A percentile compares a stretch with the other conserved stretches of the same genome.
These are phyloP conservation scores for Cucurbita maxima DNA, from an alignment of 306 rosid genomes.

Conservation along the genomic window DNA sequence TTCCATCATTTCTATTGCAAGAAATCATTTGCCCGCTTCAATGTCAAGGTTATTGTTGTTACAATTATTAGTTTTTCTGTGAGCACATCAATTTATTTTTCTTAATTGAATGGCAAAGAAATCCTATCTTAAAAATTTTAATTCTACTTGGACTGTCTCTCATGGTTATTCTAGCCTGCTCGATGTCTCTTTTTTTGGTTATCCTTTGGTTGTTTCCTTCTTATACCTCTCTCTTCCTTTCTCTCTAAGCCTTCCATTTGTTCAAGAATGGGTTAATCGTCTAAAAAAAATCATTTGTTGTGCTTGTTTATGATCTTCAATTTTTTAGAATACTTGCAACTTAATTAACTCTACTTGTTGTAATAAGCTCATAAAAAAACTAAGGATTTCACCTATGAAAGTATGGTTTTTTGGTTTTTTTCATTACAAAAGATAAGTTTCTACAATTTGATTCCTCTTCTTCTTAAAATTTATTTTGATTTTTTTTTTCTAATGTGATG, in stretches of 20 bases:
- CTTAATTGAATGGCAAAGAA: neutral
- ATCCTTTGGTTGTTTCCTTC: neutral
- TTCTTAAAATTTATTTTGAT: neutral
- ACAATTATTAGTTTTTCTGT: neutral
- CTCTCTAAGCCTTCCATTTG: neutral
- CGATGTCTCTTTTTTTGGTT: neutral
- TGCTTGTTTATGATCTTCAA: neutral
- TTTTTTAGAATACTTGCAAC: neutral
- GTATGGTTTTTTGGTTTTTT: neutral
- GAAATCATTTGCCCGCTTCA: constrained; percentile 85
- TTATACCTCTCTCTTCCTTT: neutral
- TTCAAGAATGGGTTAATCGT: neutral
- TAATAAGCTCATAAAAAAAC: neutral
- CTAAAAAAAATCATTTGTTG: neutral
- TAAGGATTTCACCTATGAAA: neutral
- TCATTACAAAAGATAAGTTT: neutral
- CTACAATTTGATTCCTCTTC: neutral
- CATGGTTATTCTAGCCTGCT: neutral
- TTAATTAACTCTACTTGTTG: neutral
- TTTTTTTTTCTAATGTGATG: neutral
- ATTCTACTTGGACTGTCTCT: neutral
- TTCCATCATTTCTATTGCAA: constrained; percentile 93
- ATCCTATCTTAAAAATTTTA: neutral
- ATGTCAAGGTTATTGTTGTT: constrained; percentile 52
- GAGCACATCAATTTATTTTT: neutral